These are phyloP conservation scores for Epichloe sylvatica DNA, from an alignment of 2,329 filamentous ascomycete genomes.

Conservation along the genomic window DNA sequence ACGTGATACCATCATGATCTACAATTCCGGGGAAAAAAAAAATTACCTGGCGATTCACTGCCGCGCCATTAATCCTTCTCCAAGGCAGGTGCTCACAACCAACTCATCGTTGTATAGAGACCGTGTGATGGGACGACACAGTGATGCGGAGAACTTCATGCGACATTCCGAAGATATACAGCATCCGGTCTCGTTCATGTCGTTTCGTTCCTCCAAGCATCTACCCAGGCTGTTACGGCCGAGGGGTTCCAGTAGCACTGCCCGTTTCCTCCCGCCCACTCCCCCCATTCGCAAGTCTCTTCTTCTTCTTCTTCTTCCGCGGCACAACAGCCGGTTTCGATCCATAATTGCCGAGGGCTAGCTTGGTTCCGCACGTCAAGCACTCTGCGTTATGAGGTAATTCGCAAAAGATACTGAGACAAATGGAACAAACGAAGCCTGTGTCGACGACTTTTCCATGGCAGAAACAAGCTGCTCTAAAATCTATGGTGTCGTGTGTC, in stretches of 20 bases:
- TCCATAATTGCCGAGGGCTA: constrained; percentile 65
- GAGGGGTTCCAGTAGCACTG: constrained; percentile 47
- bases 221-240: constrained; percentile 18
- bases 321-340: constrained; percentile 63
- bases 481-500: constrained; percentile 78
- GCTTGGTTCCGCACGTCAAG: constrained; percentile 67
- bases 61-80: neutral
- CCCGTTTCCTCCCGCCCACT: constrained; percentile 40
- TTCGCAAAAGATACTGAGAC: constrained; percentile 82
- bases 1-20: constrained; percentile 7
- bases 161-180: neutral
- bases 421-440: constrained; percentile 92
- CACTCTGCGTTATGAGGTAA: constrained; percentile 51
- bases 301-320: constrained; percentile 64
- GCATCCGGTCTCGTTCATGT: neutral
- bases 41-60: too few relatives aligned
- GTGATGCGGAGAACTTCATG: too few relatives aligned
- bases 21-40: neutral
- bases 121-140: too few relatives aligned
- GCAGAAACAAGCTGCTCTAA: constrained; percentile 96
- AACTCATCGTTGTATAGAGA: too few relatives aligned
- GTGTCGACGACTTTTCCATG: constrained; percentile 82
- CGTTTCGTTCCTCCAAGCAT: neutral
- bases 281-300: constrained; percentile 40
- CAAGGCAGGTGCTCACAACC: neutral